Conservation (phyloP, 768 basidiomycete species). For the Naematelia encephala region DNA sequence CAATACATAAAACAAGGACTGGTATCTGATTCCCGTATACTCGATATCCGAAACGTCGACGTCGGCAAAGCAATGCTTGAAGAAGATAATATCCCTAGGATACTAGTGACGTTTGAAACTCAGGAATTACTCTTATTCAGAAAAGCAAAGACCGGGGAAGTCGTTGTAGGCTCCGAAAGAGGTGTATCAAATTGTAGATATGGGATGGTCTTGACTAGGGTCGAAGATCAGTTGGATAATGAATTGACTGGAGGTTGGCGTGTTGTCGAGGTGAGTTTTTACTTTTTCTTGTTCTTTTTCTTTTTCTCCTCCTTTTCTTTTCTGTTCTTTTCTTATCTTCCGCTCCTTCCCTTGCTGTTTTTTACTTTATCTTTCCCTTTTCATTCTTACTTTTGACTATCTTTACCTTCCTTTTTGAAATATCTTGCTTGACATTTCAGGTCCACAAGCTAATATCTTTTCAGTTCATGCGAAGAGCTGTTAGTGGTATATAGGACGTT, state of each 20-base stretch:
- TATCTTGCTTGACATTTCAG: too few relatives aligned
- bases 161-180: slow-evolving; percentile 80
- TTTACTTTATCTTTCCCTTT: too few relatives aligned
- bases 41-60: slow-evolving; percentile 97
- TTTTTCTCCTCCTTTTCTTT: too few relatives aligned
- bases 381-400: too few relatives aligned
- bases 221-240: slow-evolving; percentile 82
- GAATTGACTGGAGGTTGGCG: slow-evolving; percentile 98
- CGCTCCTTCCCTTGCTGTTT: too few relatives aligned
- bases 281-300: not conserved
- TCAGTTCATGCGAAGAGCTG: slow-evolving; percentile 7
- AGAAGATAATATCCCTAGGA: slow-evolving; percentile 82
- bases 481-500: not conserved
- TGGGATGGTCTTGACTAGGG: slow-evolving; percentile 81
- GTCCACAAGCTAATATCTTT: too few relatives aligned
- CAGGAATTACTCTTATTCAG: slow-evolving; percentile 92
- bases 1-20: slow-evolving; percentile 86
- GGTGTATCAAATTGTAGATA: slow-evolving; percentile 91
- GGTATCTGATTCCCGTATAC: slow-evolving; percentile 84
- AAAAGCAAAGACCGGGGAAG: slow-evolving; percentile 81
- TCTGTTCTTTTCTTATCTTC: too few relatives aligned
- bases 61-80: slow-evolving; percentile 82
- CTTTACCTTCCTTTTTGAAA: too few relatives aligned
- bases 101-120: slow-evolving; percentile 84
- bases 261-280: slow-evolving; percentile 74